Evolutionary conservation across 805 yeast species (phyloP).

Genomic region (Suhomyces tanzawaensis): DNA sequence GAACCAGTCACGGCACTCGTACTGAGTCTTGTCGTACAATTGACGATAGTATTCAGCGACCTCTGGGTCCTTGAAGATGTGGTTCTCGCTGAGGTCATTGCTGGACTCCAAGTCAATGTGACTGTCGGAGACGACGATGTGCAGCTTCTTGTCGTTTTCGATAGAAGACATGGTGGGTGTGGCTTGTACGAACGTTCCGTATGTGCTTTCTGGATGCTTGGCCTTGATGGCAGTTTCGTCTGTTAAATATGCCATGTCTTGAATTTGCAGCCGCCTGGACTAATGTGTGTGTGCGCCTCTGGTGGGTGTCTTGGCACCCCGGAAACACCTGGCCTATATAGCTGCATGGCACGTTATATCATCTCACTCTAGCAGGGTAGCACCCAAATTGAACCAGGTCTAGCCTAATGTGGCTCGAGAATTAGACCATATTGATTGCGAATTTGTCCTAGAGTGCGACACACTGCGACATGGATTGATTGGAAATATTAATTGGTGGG

Average conservation of each 20-base stretch:
- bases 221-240: not conserved
- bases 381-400: no score
- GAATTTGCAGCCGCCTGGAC: not conserved
- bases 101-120: conserved; percentile 5
- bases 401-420: not conserved
- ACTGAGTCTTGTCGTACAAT: conserved; percentile 28
- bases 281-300: no score
- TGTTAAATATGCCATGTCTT: not conserved
- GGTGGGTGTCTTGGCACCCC: no score
- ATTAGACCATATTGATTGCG: not conserved
- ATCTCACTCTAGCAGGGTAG: no score
- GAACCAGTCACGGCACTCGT: conserved; percentile 33
- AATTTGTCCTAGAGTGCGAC: no score
- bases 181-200: not conserved
- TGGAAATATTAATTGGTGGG: no score
- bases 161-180: no score
- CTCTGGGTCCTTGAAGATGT: conserved; percentile 34
- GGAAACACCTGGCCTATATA: no score
- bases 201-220: not conserved
- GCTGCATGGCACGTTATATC: no score
- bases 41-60: conserved; percentile 29
- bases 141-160: not conserved
- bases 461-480: no score
- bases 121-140: not conserved
- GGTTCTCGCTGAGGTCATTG: conserved; percentile 3